phyloP scores from a whole-genome alignment of 768 basidiomycete species.

The Leccinum uliginosum region DNA sequence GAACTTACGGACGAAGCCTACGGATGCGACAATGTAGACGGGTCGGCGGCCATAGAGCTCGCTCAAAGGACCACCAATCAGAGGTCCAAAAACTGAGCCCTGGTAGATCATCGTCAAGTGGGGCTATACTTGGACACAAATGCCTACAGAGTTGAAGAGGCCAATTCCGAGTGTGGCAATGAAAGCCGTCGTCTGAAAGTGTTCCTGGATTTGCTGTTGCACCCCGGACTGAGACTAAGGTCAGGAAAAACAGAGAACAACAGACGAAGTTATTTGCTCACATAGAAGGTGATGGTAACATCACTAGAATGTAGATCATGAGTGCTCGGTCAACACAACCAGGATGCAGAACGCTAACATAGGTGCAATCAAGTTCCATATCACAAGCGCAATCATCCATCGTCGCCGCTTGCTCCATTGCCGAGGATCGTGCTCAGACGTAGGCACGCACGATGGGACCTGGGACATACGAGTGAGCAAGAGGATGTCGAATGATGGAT shows the following conservation, averaged over 20 bases:
- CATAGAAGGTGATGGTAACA: constrained; percentile 26
- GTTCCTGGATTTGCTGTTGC: constrained; percentile 25
- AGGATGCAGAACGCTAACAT: constrained; percentile 18
- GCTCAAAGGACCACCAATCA: constrained; percentile 21
- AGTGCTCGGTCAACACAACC: background rate
- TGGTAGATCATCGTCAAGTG: constrained; percentile 1
- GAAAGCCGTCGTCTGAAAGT: constrained; percentile 14
- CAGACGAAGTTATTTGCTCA: constrained; percentile 5
- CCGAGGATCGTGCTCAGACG: constrained; percentile 22
- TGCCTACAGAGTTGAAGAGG: constrained; percentile 18
- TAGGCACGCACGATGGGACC: constrained; percentile 11
- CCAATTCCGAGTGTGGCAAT: constrained; percentile 19
- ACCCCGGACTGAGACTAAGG: constrained; percentile 20
- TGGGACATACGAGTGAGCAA: constrained; percentile 17
- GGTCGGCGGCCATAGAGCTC: constrained; percentile 23
- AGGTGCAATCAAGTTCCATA: constrained; percentile 29
- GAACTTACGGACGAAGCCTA: constrained; percentile 18
- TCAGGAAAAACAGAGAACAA: background rate
- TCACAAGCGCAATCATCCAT: constrained; percentile 25
- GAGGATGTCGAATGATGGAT: constrained; percentile 3
- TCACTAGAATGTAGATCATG: constrained; percentile 14
- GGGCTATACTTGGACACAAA: background rate
- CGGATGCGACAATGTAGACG: constrained; percentile 17
- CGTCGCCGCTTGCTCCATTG: constrained; percentile 25
- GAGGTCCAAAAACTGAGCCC: constrained; percentile 21